A percentile compares a stretch with the other conserved stretches of the same genome.
These are phyloP conservation scores for Pichiaceae sp. DNA, from an alignment of 1,139 yeast genomes.

Conservation along the genomic window DNA sequence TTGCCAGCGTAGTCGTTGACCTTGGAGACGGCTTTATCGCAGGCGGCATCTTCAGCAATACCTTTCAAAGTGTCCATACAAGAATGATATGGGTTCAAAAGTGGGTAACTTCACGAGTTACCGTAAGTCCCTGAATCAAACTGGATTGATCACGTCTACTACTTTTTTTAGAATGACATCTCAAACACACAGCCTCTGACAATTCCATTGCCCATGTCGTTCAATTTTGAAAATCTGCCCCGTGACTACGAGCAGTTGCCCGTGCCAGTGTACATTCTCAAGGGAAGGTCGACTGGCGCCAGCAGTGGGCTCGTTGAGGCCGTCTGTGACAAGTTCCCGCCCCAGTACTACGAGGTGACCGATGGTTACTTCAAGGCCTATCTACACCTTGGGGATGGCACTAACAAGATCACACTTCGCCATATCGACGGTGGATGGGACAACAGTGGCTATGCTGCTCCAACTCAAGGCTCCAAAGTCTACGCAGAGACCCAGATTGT, in stretches of 20 bases:
- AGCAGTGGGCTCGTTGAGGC: conserved; percentile 32
- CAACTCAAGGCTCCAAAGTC: conserved; percentile 21
- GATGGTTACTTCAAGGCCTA: conserved; percentile 71
- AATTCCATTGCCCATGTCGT: too few relatives aligned
- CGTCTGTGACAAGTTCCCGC: conserved; percentile 48
- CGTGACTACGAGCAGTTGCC: conserved; percentile 28
- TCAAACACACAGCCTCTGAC: background rate
- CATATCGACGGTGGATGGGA: conserved; percentile 19
- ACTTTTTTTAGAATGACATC: background rate
- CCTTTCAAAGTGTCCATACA: conserved; percentile 4
- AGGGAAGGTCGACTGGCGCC: conserved; percentile 29
- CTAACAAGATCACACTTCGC: conserved; percentile 33
- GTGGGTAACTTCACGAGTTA: too few relatives aligned
- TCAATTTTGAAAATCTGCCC: conserved; percentile 22
- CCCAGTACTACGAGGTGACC: conserved; percentile 63
- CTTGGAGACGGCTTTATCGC: conserved; percentile 31
- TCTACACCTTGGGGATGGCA: conserved; percentile 48
- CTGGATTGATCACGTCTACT: too few relatives aligned
- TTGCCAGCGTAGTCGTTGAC: conserved; percentile 64
- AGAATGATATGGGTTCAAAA: too few relatives aligned
- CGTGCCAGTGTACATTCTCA: conserved; percentile 36
- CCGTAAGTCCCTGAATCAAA: too few relatives aligned
- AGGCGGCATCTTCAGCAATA: conserved; percentile 7
- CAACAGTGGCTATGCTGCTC: conserved; percentile 22
- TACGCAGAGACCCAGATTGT: conserved; percentile 24